Evolutionary conservation across 139 green algal species (phyloP).

Genomic region (Deuterostichococcus epilithicus): DNA sequence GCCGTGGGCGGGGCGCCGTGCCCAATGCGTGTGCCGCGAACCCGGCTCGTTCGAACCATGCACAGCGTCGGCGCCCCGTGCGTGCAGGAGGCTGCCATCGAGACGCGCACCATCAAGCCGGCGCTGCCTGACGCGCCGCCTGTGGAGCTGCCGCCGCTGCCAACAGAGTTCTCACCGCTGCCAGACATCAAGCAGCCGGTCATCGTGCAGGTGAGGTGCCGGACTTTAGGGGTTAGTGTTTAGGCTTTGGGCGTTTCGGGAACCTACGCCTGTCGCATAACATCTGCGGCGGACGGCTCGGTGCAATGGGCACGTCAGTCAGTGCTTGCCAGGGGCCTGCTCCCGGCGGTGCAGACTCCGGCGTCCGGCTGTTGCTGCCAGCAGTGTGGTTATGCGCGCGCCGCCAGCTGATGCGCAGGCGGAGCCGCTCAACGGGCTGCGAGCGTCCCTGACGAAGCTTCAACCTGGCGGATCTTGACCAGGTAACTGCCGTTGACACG

Average conservation of each 20-base stretch:
- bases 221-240: not conserved
- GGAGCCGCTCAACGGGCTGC: not conserved
- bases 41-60: too few species aligned
- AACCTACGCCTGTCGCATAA: not conserved
- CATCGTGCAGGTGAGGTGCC: slow-evolving; percentile 18
- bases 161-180: slow-evolving; percentile 32
- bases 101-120: not conserved
- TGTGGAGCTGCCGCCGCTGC: slow-evolving; percentile 28
- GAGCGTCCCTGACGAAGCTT: not conserved
- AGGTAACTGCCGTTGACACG: not conserved
- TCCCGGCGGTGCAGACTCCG: not conserved
- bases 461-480: not conserved
- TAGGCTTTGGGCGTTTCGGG: not conserved
- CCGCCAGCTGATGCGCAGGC: not conserved
- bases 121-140: not conserved
- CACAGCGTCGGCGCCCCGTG: not conserved
- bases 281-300: not conserved
- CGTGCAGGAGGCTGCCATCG: not conserved
- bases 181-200: slow-evolving; percentile 25
- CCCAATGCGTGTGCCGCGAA: too few species aligned
- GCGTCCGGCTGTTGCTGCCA: not conserved
- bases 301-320: not conserved
- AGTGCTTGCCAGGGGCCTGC: not conserved
- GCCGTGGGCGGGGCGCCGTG: too few species aligned
- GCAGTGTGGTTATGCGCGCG: not conserved